phyloP scores from a whole-genome alignment of 1,284 basidiomycete genomes.

The Papiliotrema flavescens region DNA sequence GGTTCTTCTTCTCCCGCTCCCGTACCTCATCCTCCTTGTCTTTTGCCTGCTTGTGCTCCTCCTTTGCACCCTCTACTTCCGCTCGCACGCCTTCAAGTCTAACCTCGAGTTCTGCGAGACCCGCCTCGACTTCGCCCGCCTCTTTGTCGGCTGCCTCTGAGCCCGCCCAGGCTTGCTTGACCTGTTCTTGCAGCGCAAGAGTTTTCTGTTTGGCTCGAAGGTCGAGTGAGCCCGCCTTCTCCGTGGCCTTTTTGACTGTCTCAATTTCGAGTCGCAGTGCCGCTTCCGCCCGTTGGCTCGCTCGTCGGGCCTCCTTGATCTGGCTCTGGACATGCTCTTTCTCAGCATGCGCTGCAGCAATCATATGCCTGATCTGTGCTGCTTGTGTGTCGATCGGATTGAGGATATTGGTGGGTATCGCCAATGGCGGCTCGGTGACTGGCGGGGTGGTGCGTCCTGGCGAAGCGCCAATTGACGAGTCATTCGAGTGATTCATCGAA shows the following conservation, averaged over 20 bases:
- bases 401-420: slow-evolving; percentile 28
- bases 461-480: not conserved
- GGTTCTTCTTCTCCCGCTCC: slow-evolving; percentile 36
- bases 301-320: slow-evolving; percentile 47
- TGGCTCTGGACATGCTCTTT: slow-evolving; percentile 43
- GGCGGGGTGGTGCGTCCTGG: slow-evolving; percentile 8
- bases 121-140: slow-evolving; percentile 28
- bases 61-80: slow-evolving; percentile 31
- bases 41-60: slow-evolving; percentile 30
- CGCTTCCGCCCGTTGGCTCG: slow-evolving; percentile 46
- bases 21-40: slow-evolving; percentile 37
- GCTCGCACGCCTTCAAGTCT: slow-evolving; percentile 19
- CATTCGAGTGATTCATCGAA: slow-evolving; percentile 4
- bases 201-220: slow-evolving; percentile 47
- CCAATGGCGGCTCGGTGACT: slow-evolving; percentile 7
- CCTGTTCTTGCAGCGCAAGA: slow-evolving; percentile 48
- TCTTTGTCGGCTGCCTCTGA: slow-evolving; percentile 43
- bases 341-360: slow-evolving; percentile 41
- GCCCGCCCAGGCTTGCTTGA: slow-evolving; percentile 47
- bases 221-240: slow-evolving; percentile 46
- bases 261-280: slow-evolving; percentile 46
- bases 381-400: slow-evolving; percentile 40
- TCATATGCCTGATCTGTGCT: slow-evolving; percentile 40
- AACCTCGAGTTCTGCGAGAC: slow-evolving; percentile 32
- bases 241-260: slow-evolving; percentile 45